These are phyloP conservation scores for Vanderwaltozyma verrucispora DNA, from an alignment of 805 yeast genomes.

Conservation along the genomic window DNA sequence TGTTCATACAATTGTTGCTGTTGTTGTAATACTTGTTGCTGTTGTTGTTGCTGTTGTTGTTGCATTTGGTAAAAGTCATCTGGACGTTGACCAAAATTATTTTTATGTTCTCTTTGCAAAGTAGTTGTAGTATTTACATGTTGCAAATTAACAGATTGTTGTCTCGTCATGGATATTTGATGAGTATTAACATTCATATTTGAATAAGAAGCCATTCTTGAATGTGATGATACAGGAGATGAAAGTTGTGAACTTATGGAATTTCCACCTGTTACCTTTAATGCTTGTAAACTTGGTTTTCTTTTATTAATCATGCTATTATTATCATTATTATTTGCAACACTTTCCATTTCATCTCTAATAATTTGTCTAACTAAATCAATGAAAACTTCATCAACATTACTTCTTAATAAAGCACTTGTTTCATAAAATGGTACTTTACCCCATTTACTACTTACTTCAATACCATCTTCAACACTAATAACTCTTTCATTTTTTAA, in stretches of 20 bases:
- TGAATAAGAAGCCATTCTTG: conserved; percentile 2
- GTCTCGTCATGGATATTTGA: not conserved
- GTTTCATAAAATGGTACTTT: conserved; percentile 87
- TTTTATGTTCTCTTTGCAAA: not conserved
- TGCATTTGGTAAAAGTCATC: too few relatives aligned
- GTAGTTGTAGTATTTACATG: not conserved
- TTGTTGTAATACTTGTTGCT: not conserved
- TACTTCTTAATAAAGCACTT: conserved; percentile 81
- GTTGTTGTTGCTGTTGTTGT: conserved; percentile 1
- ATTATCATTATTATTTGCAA: conserved; percentile 4
- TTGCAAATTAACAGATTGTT: not conserved
- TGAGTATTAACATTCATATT: not conserved
- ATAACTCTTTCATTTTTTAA: conserved; percentile 64
- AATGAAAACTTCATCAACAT: conserved; percentile 82
- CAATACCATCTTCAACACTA: conserved; percentile 71
- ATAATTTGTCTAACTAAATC: conserved; percentile 83
- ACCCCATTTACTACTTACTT: conserved; percentile 79
- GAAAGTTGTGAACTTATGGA: not conserved
- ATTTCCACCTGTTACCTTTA: not conserved
- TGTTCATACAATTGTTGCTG: not conserved
- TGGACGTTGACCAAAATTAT: too few relatives aligned
- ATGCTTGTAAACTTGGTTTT: conserved; percentile 5
- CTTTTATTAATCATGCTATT: conserved; percentile 3
- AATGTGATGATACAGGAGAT: not conserved
- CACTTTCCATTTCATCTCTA: conserved; percentile 26